Evolutionary conservation across 225 moss, liverwort and hornwort genomes (phyloP).

Genomic region (Climacium dendroides): DNA sequence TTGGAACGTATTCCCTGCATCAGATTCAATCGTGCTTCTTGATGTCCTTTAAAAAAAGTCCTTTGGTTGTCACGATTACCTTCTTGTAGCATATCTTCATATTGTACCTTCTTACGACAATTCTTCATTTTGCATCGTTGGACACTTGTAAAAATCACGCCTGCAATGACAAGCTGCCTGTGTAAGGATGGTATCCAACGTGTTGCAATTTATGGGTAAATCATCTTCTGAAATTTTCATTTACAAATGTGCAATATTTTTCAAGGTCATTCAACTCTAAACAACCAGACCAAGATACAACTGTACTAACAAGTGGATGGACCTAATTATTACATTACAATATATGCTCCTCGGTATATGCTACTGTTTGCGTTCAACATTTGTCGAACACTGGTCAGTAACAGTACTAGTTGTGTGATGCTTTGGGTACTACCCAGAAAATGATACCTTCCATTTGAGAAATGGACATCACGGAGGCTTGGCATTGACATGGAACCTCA

Average conservation of each 20-base stretch:
- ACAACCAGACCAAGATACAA: background rate
- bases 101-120: background rate
- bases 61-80: background rate
- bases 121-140: background rate
- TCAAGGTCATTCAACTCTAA: background rate
- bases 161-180: background rate
- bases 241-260: background rate
- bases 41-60: too few relatives aligned
- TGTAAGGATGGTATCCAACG: background rate
- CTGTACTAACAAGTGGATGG: background rate
- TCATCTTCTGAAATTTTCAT: background rate
- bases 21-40: background rate
- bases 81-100: background rate
- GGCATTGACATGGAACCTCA: background rate
- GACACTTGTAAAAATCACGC: background rate
- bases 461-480: background rate
- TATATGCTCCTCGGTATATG: too few relatives aligned
- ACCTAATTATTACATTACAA: background rate
- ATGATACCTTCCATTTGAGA: background rate
- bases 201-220: background rate
- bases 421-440: background rate
- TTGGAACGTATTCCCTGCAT: background rate
- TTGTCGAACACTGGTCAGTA: too few relatives aligned
- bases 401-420: background rate
- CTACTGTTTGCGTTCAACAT: too few relatives aligned